Conservation (phyloP, 768 basidiomycete genomes). For the Leccinum olivaceopallidum region DNA sequence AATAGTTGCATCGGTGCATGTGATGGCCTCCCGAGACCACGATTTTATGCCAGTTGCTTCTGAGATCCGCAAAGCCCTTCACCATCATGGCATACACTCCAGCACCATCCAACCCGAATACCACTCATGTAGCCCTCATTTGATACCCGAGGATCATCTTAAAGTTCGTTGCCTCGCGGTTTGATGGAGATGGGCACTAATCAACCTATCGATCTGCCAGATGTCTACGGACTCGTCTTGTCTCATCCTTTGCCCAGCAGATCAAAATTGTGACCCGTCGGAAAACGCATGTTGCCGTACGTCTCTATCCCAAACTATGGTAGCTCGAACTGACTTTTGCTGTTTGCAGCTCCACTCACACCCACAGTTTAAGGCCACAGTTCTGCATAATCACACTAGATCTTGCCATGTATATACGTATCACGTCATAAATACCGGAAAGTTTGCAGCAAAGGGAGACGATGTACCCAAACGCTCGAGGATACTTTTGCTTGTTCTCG, state of each 20-base stretch:
- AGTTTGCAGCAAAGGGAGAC: constrained; percentile 69
- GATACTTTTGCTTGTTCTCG: constrained; percentile 50
- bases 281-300: constrained; percentile 82
- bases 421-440: constrained; percentile 57
- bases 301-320: constrained; percentile 30
- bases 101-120: constrained; percentile 95
- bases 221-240: constrained; percentile 57
- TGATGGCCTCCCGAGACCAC: constrained; percentile 73
- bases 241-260: constrained; percentile 70
- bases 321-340: constrained; percentile 4
- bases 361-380: constrained; percentile 41
- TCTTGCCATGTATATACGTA: constrained; percentile 5
- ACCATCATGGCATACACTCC: constrained; percentile 91
- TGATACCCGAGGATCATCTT: constrained; percentile 45
- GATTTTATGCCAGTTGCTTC: constrained; percentile 93
- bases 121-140: constrained; percentile 35
- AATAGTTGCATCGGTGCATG: constrained; percentile 94
- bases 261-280: constrained; percentile 62
- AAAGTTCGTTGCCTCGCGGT: constrained; percentile 40
- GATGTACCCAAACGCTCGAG: constrained; percentile 61
- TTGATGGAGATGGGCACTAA: neutral
- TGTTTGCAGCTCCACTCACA: constrained; percentile 45
- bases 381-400: constrained; percentile 29
- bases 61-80: constrained; percentile 81
- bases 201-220: constrained; percentile 31